Evolutionary conservation across 1,284 basidiomycete genomes (phyloP).

Genomic region (Fereydounia khargensis): DNA sequence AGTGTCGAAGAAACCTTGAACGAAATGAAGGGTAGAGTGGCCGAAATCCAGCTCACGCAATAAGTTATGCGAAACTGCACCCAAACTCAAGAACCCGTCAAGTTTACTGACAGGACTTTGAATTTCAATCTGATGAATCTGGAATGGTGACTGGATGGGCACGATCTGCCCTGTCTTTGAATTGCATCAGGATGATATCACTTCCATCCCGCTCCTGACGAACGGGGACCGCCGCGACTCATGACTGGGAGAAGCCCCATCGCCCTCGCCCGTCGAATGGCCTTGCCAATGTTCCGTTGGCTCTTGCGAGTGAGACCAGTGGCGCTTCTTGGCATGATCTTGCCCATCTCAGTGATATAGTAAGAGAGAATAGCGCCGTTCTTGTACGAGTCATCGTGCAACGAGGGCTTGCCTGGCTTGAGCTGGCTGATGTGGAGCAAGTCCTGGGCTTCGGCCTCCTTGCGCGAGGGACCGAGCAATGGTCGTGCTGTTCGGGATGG

Average conservation of each 20-base stretch:
- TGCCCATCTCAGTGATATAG: conserved; percentile 80
- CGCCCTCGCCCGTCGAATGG: conserved; percentile 84
- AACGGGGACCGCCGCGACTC: conserved; percentile 32
- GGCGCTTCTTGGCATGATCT: conserved; percentile 69
- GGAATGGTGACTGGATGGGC: too few species aligned
- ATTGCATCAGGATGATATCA: conserved; percentile 1
- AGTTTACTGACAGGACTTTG: too few species aligned
- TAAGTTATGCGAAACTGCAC: neutral
- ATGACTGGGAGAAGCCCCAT: conserved; percentile 78
- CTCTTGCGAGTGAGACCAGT: conserved; percentile 77
- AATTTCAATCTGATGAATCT: too few species aligned
- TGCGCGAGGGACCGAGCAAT: conserved; percentile 39
- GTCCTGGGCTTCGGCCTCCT: conserved; percentile 60
- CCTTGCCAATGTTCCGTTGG: conserved; percentile 79
- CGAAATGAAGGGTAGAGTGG: conserved; percentile 8
- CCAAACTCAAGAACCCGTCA: too few species aligned
- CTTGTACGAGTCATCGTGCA: conserved; percentile 61
- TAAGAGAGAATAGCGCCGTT: conserved; percentile 70
- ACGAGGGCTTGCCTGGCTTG: conserved; percentile 51
- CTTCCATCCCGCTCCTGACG: conserved; percentile 29
- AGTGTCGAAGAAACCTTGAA: conserved; percentile 4
- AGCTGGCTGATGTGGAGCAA: conserved; percentile 60
- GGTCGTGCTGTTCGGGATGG: conserved; percentile 16
- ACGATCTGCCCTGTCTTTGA: too few species aligned
- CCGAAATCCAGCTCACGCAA: conserved; percentile 2